A percentile compares a stretch with the other conserved stretches of the same genome.
Conservation (phyloP, 2,329 filamentous ascomycete genomes). For the Colletotrichum higginsianum region DNA sequence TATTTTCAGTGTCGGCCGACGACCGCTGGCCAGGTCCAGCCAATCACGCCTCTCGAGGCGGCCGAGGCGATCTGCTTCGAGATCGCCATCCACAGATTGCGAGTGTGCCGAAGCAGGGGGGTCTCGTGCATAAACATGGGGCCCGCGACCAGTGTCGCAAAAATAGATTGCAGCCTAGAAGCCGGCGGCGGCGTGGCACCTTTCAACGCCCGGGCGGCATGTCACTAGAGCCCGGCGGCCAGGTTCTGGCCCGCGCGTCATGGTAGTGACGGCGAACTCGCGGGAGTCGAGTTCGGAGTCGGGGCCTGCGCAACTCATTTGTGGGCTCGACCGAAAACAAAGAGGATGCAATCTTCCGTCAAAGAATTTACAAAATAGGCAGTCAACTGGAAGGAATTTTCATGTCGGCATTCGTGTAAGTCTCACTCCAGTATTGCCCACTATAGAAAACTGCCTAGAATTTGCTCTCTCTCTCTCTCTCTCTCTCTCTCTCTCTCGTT, state of each 20-base stretch:
- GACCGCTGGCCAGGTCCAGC: not conserved
- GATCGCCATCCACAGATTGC: constrained; percentile 21
- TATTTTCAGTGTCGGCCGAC: constrained; percentile 35
- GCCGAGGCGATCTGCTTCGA: constrained; percentile 20
- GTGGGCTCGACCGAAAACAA: not conserved
- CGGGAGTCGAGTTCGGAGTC: not conserved
- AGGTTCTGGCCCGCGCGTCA: not conserved
- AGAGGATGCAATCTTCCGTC: not conserved
- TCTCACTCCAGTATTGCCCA: not conserved
- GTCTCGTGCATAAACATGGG: constrained; percentile 20
- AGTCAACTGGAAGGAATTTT: not conserved
- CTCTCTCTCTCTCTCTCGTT: not conserved
- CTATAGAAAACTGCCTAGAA: too few species aligned
- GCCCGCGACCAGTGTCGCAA: constrained; percentile 33
- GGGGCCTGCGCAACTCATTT: not conserved
- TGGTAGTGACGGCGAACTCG: not conserved
- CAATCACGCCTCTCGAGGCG: not conserved
- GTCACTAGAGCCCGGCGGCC: not conserved
- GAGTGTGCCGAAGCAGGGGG: constrained; percentile 31
- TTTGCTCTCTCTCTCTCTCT: not conserved
- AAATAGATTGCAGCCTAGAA: constrained; percentile 35
- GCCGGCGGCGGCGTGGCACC: not conserved
- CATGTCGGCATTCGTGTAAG: not conserved
- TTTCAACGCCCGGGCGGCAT: not conserved
- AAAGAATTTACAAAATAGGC: not conserved